phyloP scores from a whole-genome alignment of 2,329 filamentous ascomycete genomes.

The Cladosporium sp. region DNA sequence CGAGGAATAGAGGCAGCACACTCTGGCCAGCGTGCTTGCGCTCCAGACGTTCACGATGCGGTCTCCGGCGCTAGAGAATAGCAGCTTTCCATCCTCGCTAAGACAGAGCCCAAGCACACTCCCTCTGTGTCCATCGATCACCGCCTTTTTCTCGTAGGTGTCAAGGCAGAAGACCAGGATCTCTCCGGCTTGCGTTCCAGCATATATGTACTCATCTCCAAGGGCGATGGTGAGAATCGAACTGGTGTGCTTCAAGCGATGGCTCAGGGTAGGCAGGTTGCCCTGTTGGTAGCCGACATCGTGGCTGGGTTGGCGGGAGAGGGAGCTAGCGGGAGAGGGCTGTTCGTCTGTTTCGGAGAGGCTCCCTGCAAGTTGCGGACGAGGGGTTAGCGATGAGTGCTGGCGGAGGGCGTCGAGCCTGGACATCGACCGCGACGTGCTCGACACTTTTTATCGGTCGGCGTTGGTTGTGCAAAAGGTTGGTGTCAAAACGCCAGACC shows the following conservation, averaged over 20 bases:
- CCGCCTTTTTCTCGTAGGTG: slow-evolving; percentile 73
- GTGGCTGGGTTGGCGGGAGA: slow-evolving; percentile 20
- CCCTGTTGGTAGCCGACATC: slow-evolving; percentile 20
- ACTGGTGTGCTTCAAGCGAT: slow-evolving; percentile 69
- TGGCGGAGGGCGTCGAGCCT: slow-evolving; percentile 10
- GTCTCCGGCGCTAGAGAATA: slow-evolving; percentile 91
- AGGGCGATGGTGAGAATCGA: slow-evolving; percentile 79
- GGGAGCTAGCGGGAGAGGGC: slow-evolving; percentile 5
- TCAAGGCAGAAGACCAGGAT: slow-evolving; percentile 85
- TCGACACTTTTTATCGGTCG: neutral
- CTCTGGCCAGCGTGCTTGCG: slow-evolving; percentile 64
- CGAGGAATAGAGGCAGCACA: slow-evolving; percentile 86
- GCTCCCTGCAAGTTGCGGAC: slow-evolving; percentile 8
- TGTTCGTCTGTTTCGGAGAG: slow-evolving; percentile 11
- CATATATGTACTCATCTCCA: slow-evolving; percentile 75
- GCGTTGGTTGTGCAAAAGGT: neutral
- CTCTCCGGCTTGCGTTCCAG: slow-evolving; percentile 87
- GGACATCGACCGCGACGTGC: slow-evolving; percentile 9
- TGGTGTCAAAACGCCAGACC: neutral
- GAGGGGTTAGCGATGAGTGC: slow-evolving; percentile 11
- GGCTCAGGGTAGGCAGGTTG: slow-evolving; percentile 56
- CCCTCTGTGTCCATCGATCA: slow-evolving; percentile 82
- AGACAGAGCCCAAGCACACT: slow-evolving; percentile 83
- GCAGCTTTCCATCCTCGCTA: slow-evolving; percentile 63
- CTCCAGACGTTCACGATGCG: slow-evolving; percentile 94